A percentile compares a stretch with the other conserved stretches of the same genome.
These are phyloP conservation scores for Sophora flavescens DNA, from an alignment of 306 rosid genomes.

Conservation along the genomic window DNA sequence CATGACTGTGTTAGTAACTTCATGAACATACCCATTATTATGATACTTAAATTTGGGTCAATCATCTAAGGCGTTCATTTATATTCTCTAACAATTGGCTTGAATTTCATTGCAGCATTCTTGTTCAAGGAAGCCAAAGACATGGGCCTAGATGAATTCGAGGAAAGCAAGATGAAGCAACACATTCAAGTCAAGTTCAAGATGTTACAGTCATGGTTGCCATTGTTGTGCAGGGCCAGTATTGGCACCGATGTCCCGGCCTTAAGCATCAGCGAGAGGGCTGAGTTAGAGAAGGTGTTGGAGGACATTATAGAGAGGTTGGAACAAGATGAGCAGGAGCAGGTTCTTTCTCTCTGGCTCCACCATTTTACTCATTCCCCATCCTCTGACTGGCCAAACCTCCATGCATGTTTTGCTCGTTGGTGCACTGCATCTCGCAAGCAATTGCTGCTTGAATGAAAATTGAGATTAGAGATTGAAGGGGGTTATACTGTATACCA, in stretches of 20 bases:
- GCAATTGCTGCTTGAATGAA: conserved; percentile 55
- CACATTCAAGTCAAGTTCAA: conserved; percentile 53
- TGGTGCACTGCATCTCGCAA: conserved; percentile 75
- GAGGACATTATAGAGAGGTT: conserved; percentile 61
- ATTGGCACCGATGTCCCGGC: conserved; percentile 71
- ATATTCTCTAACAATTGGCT: conserved; percentile 10
- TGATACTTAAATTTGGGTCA: not conserved
- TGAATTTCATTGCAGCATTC: conserved; percentile 55
- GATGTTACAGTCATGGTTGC: conserved; percentile 79
- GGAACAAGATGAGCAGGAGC: conserved; percentile 65
- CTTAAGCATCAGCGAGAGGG: conserved; percentile 58
- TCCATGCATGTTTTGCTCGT: conserved; percentile 66
- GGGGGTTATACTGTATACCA: not conserved
- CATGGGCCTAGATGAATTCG: conserved; percentile 48
- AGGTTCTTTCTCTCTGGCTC: conserved; percentile 79
- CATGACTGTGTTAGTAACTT: not conserved
- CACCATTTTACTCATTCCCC: conserved; percentile 72
- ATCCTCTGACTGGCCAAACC: conserved; percentile 87
- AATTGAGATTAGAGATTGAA: too few species aligned
- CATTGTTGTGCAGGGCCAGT: conserved; percentile 76
- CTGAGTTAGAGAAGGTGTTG: conserved; percentile 64
- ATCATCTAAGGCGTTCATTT: not conserved
- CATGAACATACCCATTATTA: not conserved
- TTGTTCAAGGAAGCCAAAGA: conserved; percentile 71
- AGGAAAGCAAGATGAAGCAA: conserved; percentile 50